A percentile compares a stretch with the other conserved stretches of the same genome.
Evolutionary conservation across 441 rosid species (phyloP).

Genomic region (Populus trichocarpa): DNA sequence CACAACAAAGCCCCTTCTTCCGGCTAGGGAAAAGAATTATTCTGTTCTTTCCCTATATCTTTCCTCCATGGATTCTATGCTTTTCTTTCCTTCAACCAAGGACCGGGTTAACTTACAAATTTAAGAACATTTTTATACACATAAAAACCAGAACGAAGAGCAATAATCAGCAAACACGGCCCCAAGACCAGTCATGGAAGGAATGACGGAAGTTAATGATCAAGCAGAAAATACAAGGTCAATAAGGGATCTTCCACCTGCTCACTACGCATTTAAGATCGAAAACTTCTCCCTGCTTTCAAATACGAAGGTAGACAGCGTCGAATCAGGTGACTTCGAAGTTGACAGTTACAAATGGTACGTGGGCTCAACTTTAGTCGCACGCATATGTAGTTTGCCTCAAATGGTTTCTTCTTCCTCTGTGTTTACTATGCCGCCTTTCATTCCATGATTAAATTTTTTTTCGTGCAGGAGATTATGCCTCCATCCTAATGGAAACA

Average conservation of each 20-base stretch:
- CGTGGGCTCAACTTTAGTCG: neutral
- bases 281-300: neutral
- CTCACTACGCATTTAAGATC: neutral
- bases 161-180: neutral
- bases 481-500: constrained; percentile 14
- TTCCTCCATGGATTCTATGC: neutral
- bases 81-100: neutral
- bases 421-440: neutral
- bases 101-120: neutral
- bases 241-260: neutral
- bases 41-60: neutral
- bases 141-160: neutral
- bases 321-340: constrained; percentile 1
- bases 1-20: neutral
- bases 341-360: constrained; percentile 2
- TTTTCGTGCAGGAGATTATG: constrained; percentile 1
- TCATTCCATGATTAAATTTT: too few relatives aligned
- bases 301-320: neutral
- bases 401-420: neutral
- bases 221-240: neutral
- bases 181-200: neutral
- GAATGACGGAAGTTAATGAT: neutral
- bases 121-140: neutral
- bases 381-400: neutral
- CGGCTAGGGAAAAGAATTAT: neutral